phyloP scores from a whole-genome alignment of 2,329 filamentous ascomycete genomes.

The Colletotrichum chrysophilum region DNA sequence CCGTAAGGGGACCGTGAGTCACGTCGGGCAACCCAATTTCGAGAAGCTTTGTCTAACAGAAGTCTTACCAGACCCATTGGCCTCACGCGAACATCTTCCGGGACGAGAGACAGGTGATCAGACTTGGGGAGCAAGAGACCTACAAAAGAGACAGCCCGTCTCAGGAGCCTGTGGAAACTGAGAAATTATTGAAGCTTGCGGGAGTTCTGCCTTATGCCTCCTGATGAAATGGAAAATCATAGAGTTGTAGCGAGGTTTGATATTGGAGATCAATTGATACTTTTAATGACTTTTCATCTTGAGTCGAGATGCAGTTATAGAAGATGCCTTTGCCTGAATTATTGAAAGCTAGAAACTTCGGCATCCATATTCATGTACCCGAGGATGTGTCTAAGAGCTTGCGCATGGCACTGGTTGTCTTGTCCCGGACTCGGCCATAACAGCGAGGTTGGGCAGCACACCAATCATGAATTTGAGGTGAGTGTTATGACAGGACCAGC shows the following conservation, averaged over 20 bases:
- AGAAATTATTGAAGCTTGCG: background rate
- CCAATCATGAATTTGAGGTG: background rate
- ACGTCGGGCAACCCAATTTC: background rate
- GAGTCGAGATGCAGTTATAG: rapidly evolving
- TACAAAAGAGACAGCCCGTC: background rate
- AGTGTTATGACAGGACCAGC: too few species aligned
- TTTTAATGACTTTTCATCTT: background rate
- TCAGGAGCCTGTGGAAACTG: background rate
- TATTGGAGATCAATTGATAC: background rate
- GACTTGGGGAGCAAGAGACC: background rate
- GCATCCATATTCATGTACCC: background rate
- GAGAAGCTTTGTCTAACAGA: rapidly evolving
- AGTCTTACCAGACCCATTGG: background rate
- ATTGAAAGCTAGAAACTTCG: background rate
- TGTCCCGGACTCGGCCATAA: background rate
- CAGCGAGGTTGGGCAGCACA: background rate
- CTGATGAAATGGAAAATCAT: rapidly evolving
- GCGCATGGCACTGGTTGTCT: background rate
- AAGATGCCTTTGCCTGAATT: too few species aligned
- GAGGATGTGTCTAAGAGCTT: background rate
- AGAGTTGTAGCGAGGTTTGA: background rate
- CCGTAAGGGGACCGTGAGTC: background rate
- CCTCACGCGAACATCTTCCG: background rate
- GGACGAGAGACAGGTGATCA: background rate
- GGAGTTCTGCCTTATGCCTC: background rate